These are phyloP conservation scores for Hippophae tibetana DNA, from an alignment of 306 rosid genomes.

Conservation along the genomic window DNA sequence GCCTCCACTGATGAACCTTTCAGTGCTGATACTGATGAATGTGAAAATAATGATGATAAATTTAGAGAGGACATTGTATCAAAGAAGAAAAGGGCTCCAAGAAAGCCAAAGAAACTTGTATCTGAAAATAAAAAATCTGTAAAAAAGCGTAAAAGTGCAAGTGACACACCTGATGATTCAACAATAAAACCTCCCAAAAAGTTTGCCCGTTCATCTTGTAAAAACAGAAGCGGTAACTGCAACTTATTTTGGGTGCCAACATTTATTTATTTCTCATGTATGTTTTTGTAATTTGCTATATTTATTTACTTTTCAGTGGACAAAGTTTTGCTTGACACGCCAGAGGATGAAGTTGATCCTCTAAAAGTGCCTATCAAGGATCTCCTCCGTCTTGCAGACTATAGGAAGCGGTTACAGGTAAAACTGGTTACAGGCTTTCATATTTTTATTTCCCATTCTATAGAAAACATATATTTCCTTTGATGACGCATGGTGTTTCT, in stretches of 20 bases:
- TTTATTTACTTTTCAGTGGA: slow-evolving; percentile 35
- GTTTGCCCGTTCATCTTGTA: slow-evolving; percentile 68
- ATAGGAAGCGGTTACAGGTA: slow-evolving; percentile 63
- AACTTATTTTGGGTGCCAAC: slow-evolving; percentile 1
- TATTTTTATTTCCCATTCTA: background rate
- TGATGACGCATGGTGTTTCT: background rate
- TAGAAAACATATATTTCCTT: background rate
- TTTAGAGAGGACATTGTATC: slow-evolving; percentile 21
- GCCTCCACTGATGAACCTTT: slow-evolving; percentile 33
- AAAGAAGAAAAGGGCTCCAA: slow-evolving; percentile 33
- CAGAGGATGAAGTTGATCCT: slow-evolving; percentile 67
- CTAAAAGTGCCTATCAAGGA: slow-evolving; percentile 45
- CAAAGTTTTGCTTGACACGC: slow-evolving; percentile 63
- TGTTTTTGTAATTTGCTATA: slow-evolving; percentile 21
- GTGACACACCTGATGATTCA: slow-evolving; percentile 28
- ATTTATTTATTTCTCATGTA: background rate
- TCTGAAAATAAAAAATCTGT: slow-evolving; percentile 45
- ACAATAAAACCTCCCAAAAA: slow-evolving; percentile 43
- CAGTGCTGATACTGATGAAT: slow-evolving; percentile 28
- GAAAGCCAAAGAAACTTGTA: slow-evolving; percentile 37
- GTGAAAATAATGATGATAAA: slow-evolving; percentile 33
- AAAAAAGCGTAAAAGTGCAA: slow-evolving; percentile 34
- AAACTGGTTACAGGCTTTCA: background rate
- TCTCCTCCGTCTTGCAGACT: slow-evolving; percentile 59
- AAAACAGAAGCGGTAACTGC: slow-evolving; percentile 55